Conservation (phyloP, 306 rosid genomes). For the Malus orientalis region DNA sequence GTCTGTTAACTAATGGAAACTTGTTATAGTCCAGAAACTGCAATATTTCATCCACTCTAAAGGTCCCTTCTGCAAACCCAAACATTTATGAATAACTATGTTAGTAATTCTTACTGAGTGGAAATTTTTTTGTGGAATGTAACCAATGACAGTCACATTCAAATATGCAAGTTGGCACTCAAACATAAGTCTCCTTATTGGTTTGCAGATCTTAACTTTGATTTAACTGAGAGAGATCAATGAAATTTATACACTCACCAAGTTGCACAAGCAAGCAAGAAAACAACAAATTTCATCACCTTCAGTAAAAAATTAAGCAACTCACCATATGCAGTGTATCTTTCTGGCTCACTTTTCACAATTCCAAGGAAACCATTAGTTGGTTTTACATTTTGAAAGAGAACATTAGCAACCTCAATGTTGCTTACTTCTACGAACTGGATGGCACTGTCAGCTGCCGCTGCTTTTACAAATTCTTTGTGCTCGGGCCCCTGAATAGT, state of each 20-base stretch:
- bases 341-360: conserved; percentile 79
- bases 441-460: conserved; percentile 60
- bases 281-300: not conserved
- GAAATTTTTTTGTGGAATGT: not conserved
- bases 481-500: conserved; percentile 54
- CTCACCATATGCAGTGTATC: conserved; percentile 77
- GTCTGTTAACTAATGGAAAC: conserved; percentile 69
- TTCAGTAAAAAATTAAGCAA: not conserved
- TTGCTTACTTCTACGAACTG: conserved; percentile 66
- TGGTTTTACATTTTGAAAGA: conserved; percentile 50
- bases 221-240: not conserved
- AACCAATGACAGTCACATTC: not conserved
- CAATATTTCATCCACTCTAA: conserved; percentile 44
- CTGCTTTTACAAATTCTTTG: conserved; percentile 67
- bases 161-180: not conserved
- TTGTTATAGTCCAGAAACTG: conserved; percentile 69
- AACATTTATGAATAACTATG: not conserved
- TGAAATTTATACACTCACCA: not conserved
- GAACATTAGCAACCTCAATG: conserved; percentile 56
- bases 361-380: conserved; percentile 55
- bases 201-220: conserved; percentile 8
- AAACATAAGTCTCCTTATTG: not conserved
- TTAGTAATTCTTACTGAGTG: conserved; percentile 7
- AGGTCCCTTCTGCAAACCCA: conserved; percentile 62
- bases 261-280: not conserved